Evolutionary conservation across 345 rosid genomes (phyloP), one percentile per base, ranked within the genome.

Genomic region (Acer yangbiense): DNA sequence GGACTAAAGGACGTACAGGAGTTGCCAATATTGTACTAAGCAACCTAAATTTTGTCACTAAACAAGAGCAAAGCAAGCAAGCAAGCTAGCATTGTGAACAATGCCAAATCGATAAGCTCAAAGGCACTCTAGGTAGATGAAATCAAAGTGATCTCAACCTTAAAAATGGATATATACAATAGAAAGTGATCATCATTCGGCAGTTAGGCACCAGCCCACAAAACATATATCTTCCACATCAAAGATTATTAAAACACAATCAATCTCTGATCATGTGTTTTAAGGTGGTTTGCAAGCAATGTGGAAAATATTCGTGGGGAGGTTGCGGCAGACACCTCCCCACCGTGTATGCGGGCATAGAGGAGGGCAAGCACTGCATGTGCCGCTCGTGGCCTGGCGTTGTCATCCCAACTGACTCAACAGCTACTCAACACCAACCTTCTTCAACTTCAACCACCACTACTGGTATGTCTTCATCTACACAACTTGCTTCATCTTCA

Each of bases 371-470:
- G 55, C 92, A 74, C 79, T 90, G 92, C 87, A 69, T 76, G 78
- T 84, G 91, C 89, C 80, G 75, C 67, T 67, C 92, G 4, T 90
- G 94, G 94, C 92, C 92, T 6, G 87, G 91, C 18, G 78, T 86
- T 16, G 79, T 55, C 78, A 65, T 78, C 52, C 82, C 82, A 2
- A 0, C 71, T 6, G 29, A 72, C 41, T 25, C 44, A 46, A 54
- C 66, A 46, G 44, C 75, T 4, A 48, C 63, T 8, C 48, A 7
- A 8, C 54, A 29, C 21, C 74, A 27, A 41, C 77, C 41, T 46
- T 44, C n/a, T 62, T 68, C 77, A 74, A 2, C 70, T 25, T 18
- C 77, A 74, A 29, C 83, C 9, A 43, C 80, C n/a, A 13, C 79
- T 3, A 14, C 80, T 4, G 81, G 86, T 84, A 54, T 29, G 9